These are phyloP conservation scores for Aspergillus tanneri DNA, from an alignment of 2,329 filamentous ascomycete species.

Conservation along the genomic window DNA sequence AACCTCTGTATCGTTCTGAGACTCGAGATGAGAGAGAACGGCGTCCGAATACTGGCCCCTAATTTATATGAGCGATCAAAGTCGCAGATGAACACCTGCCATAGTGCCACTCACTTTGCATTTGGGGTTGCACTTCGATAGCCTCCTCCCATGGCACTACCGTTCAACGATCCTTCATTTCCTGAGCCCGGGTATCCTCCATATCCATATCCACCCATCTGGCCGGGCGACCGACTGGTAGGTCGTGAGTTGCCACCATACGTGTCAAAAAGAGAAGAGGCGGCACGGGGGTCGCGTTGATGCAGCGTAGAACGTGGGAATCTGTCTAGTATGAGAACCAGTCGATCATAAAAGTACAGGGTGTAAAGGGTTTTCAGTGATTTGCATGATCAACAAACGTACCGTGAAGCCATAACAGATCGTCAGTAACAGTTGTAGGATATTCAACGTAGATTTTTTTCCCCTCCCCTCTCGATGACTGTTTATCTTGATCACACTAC, in stretches of 20 bases:
- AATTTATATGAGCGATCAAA: slow-evolving; percentile 9
- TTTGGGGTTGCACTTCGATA: slow-evolving; percentile 69
- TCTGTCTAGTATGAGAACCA: slow-evolving; percentile 42
- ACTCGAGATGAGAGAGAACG: slow-evolving; percentile 88
- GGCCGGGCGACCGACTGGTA: slow-evolving; percentile 39
- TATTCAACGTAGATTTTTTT: background rate
- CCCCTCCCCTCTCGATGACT: background rate
- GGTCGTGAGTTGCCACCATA: slow-evolving; percentile 59
- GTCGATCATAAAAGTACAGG: background rate
- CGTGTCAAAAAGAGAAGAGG: slow-evolving; percentile 72
- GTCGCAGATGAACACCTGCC: background rate
- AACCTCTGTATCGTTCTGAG: slow-evolving; percentile 88
- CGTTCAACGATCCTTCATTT: slow-evolving; percentile 25
- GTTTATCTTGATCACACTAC: background rate
- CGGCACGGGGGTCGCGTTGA: slow-evolving; percentile 64
- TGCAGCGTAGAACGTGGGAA: slow-evolving; percentile 68
- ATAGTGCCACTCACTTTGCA: slow-evolving; percentile 54
- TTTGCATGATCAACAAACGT: slow-evolving; percentile 10
- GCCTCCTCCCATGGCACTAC: slow-evolving; percentile 27
- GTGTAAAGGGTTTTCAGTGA: too few species aligned
- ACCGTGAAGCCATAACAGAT: slow-evolving; percentile 39
- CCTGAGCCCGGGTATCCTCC: slow-evolving; percentile 31
- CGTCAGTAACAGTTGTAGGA: slow-evolving; percentile 1
- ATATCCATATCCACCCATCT: slow-evolving; percentile 55
- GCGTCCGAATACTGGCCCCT: slow-evolving; percentile 91